Evolutionary conservation across 164 flowering plant genomes (phyloP), one percentile per base, ranked within the genome.

Genomic region (Chimonanthus praecox): DNA sequence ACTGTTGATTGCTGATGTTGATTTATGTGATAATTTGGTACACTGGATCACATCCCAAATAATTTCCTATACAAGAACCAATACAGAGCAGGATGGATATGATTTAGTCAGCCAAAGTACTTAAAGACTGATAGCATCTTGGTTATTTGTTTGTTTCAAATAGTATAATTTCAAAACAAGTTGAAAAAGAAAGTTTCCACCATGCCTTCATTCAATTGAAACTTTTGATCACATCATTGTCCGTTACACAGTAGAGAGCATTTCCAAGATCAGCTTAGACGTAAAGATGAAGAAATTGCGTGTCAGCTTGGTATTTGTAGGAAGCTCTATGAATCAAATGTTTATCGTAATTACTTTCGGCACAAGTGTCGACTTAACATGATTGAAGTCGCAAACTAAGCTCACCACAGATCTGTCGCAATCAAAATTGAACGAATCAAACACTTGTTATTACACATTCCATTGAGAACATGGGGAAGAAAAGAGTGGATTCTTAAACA

Each of bases 321-420:
- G 70, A 73, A 62, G 16, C 46, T 54, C 3, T 68, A 74, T 78
- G 67, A 64, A 61, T 71, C 67, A 50, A 72, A 70, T 5, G 75
- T 49, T 20, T 66, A 47, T 54, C 10, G 50, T 68, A 78, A 6
- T 79, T 58, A 70, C 84, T 78, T 81, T 78, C 80, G 81, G 80
- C 78, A 67, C 49, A 81, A 74, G 81, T 71, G 78, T 81, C 49
- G 81, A 70, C 2, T 78, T 68, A 48, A 33, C 11, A 68, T 71
- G 33, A 47, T 21, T 18, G 49, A 75, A 65, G 71, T 78, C 72
- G 68, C 58, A 54, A 73, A 58, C 71, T 68, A 43, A 68, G 51
- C n/a, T 64, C 64, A 72, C 75, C 75, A 4, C 70, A 68, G 20
- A 71, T 67, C 78, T 71, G 73, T 75, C 76, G 49, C 66, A 20